Evolutionary conservation across 805 yeast genomes (phyloP), one percentile per base, ranked within the genome.

Genomic region (Starmerella kuoi): DNA sequence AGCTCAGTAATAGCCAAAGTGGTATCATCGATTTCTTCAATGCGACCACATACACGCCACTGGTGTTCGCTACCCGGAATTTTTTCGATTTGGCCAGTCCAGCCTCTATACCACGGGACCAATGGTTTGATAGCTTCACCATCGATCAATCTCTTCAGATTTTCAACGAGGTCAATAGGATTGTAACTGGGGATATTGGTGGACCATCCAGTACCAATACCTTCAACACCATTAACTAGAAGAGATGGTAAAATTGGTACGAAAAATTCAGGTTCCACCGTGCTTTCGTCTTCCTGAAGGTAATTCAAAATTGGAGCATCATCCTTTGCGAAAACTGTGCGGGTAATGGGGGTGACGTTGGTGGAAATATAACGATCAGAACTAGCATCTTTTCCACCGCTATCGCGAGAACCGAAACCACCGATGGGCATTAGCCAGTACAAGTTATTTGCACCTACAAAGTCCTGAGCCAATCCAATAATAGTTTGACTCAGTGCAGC

Each of bases 131-230:
- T 58, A 27, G 75, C 81, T 54, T 84, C 79, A 8, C 76, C 81
- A 17, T 69, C 66, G 85, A 91, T 77, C 53, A 91, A 57, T 31
- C 73, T 73, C 45, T 75, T 74, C 25, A 91, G 65, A 54, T 91
- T 91, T 2, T 62, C 65, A 21, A 85, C 85, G 46, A 91, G 67
- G 57, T 88, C 97, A 12, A 60, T 54, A 0, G 98, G 98, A 58
- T 91, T 86, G 63, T 73, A 88, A 31, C 83, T 76, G 1, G 98
- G 98, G 49, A 91, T 79, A 47, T 74, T 76, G 1, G 97, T 86
- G 50, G 95, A 83, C 96, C 97, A 91, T 51, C 98, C 98, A 36
- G 98, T 87, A 48, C 98, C 98, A 60, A 91, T 91, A 66, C 98
- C 98, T 62, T 91, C 98, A 7, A 88, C 72, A 44, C 98, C 98